Base-by-base conservation (phyloP, 345 rosid genomes). In the Lepidium africanum region DNA sequence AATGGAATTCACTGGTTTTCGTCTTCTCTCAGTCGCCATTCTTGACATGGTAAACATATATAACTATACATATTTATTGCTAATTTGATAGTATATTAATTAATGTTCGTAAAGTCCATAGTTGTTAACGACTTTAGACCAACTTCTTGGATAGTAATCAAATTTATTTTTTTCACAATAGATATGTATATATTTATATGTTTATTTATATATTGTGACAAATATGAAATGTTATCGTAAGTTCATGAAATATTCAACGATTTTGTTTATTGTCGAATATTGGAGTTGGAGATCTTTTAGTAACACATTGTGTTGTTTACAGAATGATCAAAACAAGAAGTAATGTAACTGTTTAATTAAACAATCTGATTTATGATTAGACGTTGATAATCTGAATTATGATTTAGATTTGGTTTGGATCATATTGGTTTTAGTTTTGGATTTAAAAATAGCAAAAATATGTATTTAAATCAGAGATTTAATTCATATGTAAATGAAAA, bases 11-110 rank as follows among this genome's bases (percentile, higher is more conserved):
- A 85, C 81, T 58, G 91, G 91, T 3, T 72, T 77, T 35, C 90
- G 81, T 35, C 76, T 80, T 27, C 73, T 72, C 71, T 56, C 80
- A n/a, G 71, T 84, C 59, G 88, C 96, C 59, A 83, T 91, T 72
- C 79, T 89, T 17, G 99, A 94, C 73, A 85, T 94, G 99, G 99
- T 94, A 86, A 36, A 67, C 23, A 21, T 4, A 41, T 32, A 32
- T 0, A n/a, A 32, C 15, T 13, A 19, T 10, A 48, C 37, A 37
- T 1, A 51, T 17, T 15, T 15, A 63, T 13, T 14, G 10, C 23
- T 35, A 37, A 37, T 56, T 11, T 56, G 7, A 6, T 33, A 32
- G 4, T 9, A 14, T 53, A 53, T 8, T 5, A 7, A 53, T 8
- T 10, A 12, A 3, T 13, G 42, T 33, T 51, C 33, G 48, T 17